A percentile compares a stretch with the other conserved stretches of the same genome.
Evolutionary conservation across 768 basidiomycete species (phyloP).

Genomic region (Dentipellis sp.): DNA sequence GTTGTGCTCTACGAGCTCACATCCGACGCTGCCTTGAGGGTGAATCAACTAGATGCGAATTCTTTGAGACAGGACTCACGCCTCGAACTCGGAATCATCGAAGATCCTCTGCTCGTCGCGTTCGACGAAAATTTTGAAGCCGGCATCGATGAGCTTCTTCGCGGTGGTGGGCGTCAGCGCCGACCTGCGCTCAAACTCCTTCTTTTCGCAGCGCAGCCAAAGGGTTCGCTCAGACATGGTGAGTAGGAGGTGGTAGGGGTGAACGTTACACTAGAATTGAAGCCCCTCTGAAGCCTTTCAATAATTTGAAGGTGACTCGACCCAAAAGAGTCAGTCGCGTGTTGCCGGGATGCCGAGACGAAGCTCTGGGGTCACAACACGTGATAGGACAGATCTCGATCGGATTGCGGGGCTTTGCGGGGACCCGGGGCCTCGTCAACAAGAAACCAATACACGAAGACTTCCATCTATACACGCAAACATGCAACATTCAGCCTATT

Average conservation of each 20-base stretch:
- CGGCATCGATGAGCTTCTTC: conserved; percentile 78
- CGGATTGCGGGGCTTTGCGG: too few species aligned
- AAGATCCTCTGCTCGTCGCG: conserved; percentile 92
- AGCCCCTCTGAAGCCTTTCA: neutral
- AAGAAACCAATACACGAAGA: too few species aligned
- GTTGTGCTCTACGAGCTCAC: conserved; percentile 78
- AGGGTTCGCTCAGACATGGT: conserved; percentile 45
- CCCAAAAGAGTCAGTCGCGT: neutral
- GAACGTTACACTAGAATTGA: neutral
- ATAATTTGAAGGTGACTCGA: neutral
- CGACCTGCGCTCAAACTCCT: conserved; percentile 86
- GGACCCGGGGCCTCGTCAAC: too few species aligned
- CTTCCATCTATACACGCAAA: too few species aligned
- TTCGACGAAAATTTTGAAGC: conserved; percentile 88
- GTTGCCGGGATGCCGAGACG: neutral
- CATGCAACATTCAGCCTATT: too few species aligned
- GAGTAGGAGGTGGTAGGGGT: neutral
- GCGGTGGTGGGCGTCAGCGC: conserved; percentile 90
- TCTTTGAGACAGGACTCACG: conserved; percentile 43
- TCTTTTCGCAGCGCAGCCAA: conserved; percentile 98
- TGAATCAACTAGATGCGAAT: conserved; percentile 3
- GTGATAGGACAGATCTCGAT: neutral
- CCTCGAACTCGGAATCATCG: conserved; percentile 85
- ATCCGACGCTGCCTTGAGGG: conserved; percentile 61
- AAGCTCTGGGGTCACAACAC: neutral